Conservation (phyloP, 805 yeast species). For the Brettanomyces sp. region DNA sequence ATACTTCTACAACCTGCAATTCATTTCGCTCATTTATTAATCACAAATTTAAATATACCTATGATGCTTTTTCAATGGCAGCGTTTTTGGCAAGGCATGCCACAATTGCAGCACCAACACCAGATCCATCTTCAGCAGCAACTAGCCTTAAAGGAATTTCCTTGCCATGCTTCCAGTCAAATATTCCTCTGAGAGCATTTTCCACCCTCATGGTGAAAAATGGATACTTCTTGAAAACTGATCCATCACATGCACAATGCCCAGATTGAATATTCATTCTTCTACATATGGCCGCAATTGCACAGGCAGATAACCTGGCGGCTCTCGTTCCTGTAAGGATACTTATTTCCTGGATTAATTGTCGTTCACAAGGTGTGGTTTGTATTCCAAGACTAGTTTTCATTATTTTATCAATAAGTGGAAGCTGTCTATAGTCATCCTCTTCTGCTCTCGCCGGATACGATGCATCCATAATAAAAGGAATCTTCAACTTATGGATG, state of each 20-base stretch:
- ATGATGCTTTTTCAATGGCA: no score
- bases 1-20: no score
- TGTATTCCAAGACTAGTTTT: constrained; percentile 45
- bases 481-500: constrained; percentile 45
- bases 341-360: constrained; percentile 71
- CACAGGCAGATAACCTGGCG: constrained; percentile 87
- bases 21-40: neutral
- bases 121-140: constrained; percentile 80
- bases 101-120: constrained; percentile 97
- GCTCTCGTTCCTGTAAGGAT: constrained; percentile 88
- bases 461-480: constrained; percentile 82
- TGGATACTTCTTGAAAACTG: constrained; percentile 91
- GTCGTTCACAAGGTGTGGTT: constrained; percentile 71
- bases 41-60: neutral
- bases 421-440: constrained; percentile 78
- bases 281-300: constrained; percentile 87
- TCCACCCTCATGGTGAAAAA: constrained; percentile 86
- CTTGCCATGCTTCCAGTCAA: constrained; percentile 49
- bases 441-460: constrained; percentile 81
- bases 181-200: constrained; percentile 77
- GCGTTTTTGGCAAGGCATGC: constrained; percentile 75
- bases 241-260: constrained; percentile 95
- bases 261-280: constrained; percentile 72
- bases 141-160: constrained; percentile 19
- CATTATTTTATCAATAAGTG: constrained; percentile 65